These are phyloP conservation scores for Eucalyptus microcorys DNA, from an alignment of 345 rosid species.

Conservation along the genomic window DNA sequence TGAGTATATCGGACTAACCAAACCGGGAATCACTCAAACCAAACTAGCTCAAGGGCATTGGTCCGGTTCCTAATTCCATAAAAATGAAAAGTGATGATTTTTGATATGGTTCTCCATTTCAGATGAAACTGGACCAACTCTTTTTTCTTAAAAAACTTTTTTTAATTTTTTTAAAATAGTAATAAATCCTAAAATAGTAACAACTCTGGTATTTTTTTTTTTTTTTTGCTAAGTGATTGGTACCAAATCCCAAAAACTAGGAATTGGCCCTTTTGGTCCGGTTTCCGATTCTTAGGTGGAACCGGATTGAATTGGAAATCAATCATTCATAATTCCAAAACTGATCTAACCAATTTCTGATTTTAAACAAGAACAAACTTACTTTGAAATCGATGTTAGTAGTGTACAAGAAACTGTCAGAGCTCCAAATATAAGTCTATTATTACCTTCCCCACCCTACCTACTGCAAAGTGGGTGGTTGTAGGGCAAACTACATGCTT, in stretches of 20 bases:
- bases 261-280: background rate
- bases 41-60: too few relatives aligned
- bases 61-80: rapidly evolving
- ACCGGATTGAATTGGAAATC: rapidly evolving
- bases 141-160: too few relatives aligned
- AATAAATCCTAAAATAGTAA: too few relatives aligned
- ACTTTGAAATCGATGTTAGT: background rate
- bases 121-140: rapidly evolving
- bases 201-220: too few relatives aligned
- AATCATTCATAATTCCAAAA: background rate
- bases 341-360: background rate
- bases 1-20: rapidly evolving
- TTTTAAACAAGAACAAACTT: background rate
- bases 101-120: too few relatives aligned
- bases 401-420: background rate
- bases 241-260: too few relatives aligned
- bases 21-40: rapidly evolving
- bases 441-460: background rate
- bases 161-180: too few relatives aligned
- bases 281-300: background rate
- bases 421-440: background rate
- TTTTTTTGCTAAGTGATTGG: too few relatives aligned
- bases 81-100: too few relatives aligned
- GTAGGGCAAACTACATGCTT: background rate
- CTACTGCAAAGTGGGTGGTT: background rate